Percentiles rank a stretch among this genome's conserved stretches.
phyloP scores from a whole-genome alignment of 805 yeast species.

The Hanseniaspora lindneri region DNA sequence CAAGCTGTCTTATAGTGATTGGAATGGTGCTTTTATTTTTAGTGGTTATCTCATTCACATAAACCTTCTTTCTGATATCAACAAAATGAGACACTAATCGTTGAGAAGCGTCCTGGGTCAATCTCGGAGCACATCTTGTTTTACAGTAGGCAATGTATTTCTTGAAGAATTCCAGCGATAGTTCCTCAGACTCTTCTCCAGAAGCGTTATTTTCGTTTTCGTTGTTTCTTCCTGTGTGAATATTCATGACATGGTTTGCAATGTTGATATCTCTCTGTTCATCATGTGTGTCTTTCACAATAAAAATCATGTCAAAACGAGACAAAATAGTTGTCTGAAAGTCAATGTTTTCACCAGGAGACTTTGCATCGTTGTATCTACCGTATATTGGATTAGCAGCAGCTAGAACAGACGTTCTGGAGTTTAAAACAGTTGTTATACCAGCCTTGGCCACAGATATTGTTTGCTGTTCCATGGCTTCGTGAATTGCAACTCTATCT shows the following conservation, averaged over 20 bases:
- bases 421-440: slow-evolving; percentile 88
- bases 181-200: slow-evolving; percentile 35
- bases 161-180: slow-evolving; percentile 82
- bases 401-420: slow-evolving; percentile 91
- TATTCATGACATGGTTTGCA: slow-evolving; percentile 89
- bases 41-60: slow-evolving; percentile 64
- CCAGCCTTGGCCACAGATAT: slow-evolving; percentile 99
- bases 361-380: slow-evolving; percentile 86
- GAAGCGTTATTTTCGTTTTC: slow-evolving; percentile 27
- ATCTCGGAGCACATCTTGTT: slow-evolving; percentile 81
- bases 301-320: slow-evolving; percentile 96
- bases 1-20: slow-evolving; percentile 92
- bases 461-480: slow-evolving; percentile 99
- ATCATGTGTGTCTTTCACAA: slow-evolving; percentile 90
- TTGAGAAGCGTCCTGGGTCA: slow-evolving; percentile 81
- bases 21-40: slow-evolving; percentile 92
- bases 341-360: slow-evolving; percentile 96
- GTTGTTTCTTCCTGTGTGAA: slow-evolving; percentile 67
- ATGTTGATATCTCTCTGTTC: slow-evolving; percentile 73
- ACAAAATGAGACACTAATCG: slow-evolving; percentile 85
- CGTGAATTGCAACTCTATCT: slow-evolving; percentile 97
- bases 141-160: slow-evolving; percentile 86
- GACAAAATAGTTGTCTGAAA: slow-evolving; percentile 94
- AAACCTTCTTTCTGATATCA: slow-evolving; percentile 71
- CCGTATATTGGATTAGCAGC: slow-evolving; percentile 98